These are phyloP conservation scores for Emergomyces africanus DNA, from an alignment of 2,329 filamentous ascomycete genomes.

Conservation along the genomic window DNA sequence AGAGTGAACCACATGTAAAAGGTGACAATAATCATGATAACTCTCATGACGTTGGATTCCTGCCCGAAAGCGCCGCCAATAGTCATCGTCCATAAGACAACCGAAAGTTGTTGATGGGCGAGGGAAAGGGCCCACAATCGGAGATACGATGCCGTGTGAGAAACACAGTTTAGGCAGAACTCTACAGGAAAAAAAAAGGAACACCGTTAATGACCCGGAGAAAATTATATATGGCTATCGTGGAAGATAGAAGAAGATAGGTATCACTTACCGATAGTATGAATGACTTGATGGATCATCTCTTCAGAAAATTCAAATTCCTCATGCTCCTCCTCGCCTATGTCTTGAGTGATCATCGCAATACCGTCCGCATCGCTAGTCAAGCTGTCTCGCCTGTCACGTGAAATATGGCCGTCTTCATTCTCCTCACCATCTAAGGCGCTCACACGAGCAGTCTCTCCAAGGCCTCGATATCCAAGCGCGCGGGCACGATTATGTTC, in stretches of 20 bases:
- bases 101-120: conserved; percentile 92
- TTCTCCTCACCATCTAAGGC: conserved; percentile 84
- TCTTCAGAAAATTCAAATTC: conserved; percentile 96
- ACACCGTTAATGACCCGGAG: conserved; percentile 13
- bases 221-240: background rate
- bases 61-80: conserved; percentile 61
- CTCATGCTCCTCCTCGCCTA: conserved; percentile 68
- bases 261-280: conserved; percentile 73
- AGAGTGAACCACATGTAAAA: conserved; percentile 89
- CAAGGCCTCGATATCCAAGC: conserved; percentile 83
- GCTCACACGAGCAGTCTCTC: conserved; percentile 75
- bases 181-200: conserved; percentile 39
- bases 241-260: background rate
- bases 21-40: conserved; percentile 66
- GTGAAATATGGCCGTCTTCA: conserved; percentile 47
- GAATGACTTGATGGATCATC: conserved; percentile 99
- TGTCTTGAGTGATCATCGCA: conserved; percentile 79
- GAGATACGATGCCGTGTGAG: conserved; percentile 95
- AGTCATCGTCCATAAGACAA: conserved; percentile 96
- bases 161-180: conserved; percentile 98
- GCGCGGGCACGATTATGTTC: conserved; percentile 85
- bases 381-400: conserved; percentile 47
- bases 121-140: conserved; percentile 96
- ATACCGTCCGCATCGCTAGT: conserved; percentile 69
- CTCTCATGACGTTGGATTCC: conserved; percentile 50